Percentiles rank a stretch among this genome's conserved stretches.
Conservation (phyloP, 2,329 filamentous ascomycete species). For the Acrocalymma vagum region DNA sequence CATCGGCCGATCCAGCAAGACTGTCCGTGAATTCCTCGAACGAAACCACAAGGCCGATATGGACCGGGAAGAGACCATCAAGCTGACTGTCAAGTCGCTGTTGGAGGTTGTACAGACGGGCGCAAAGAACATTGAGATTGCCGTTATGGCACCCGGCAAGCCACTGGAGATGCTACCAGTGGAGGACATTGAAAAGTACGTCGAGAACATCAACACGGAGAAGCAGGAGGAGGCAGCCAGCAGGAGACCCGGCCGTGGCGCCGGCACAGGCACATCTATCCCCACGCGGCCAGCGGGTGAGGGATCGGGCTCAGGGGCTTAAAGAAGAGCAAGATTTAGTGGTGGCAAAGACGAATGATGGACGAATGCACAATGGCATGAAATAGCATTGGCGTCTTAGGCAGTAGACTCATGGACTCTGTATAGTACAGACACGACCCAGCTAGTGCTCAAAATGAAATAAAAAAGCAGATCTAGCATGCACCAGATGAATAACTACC, state of each 20-base stretch:
- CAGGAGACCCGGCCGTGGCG: slow-evolving; percentile 75
- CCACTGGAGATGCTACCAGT: slow-evolving; percentile 90
- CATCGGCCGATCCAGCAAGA: slow-evolving; percentile 98
- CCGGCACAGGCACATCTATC: slow-evolving; percentile 76
- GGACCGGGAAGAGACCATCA: slow-evolving; percentile 95
- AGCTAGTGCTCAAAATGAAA: slow-evolving; percentile 33
- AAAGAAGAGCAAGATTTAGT: slow-evolving; percentile 10
- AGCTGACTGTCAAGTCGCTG: slow-evolving; percentile 96
- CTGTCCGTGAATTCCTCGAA: slow-evolving; percentile 97
- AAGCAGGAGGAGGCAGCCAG: slow-evolving; percentile 98
- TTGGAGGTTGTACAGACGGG: slow-evolving; percentile 98
- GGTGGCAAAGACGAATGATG: slow-evolving; percentile 26
- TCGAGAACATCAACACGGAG: slow-evolving; percentile 99
- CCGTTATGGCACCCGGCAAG: slow-evolving; percentile 95
- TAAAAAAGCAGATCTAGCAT: slow-evolving; percentile 39
- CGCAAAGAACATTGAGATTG: slow-evolving; percentile 99
- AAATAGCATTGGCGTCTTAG: slow-evolving; percentile 41
- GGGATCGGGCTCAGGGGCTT: slow-evolving; percentile 39
- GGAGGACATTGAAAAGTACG: slow-evolving; percentile 95
- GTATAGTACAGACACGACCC: slow-evolving; percentile 35
- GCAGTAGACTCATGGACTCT: slow-evolving; percentile 38
- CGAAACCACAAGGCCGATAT: slow-evolving; percentile 98
- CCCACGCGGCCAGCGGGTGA: slow-evolving; percentile 68
- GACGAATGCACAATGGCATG: slow-evolving; percentile 30
- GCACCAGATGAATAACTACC: too few species aligned